phyloP scores from a whole-genome alignment of 352 stramenopile species.

The Phytophthora fragariaefolia region DNA sequence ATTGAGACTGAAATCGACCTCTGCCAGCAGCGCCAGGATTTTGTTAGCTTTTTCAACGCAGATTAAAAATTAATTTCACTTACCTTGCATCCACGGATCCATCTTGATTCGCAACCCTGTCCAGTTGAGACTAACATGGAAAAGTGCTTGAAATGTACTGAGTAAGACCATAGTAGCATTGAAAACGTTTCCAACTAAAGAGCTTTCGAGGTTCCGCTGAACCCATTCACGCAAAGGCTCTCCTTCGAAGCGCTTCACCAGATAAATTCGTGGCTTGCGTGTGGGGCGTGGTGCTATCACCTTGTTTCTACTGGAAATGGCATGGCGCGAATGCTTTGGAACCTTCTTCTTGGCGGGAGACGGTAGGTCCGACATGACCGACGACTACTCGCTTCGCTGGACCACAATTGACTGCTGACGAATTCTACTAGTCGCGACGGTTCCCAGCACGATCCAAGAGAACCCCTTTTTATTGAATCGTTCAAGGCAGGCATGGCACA shows the following conservation, averaged over 20 bases:
- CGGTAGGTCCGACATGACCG: constrained; percentile 22
- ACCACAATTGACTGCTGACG: too few relatives aligned
- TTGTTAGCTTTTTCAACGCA: not conserved
- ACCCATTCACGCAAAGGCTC: constrained; percentile 71
- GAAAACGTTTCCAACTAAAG: constrained; percentile 51
- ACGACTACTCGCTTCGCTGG: constrained; percentile 9
- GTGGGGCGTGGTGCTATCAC: constrained; percentile 16
- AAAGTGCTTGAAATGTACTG: constrained; percentile 69
- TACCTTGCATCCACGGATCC: constrained; percentile 60
- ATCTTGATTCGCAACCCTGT: constrained; percentile 36
- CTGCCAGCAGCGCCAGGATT: too few relatives aligned
- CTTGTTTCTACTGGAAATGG: constrained; percentile 36
- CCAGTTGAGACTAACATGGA: constrained; percentile 77
- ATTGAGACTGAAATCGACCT: constrained; percentile 64
- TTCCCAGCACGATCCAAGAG: not conserved
- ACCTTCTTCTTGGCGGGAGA: constrained; percentile 30
- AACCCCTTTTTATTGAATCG: too few relatives aligned
- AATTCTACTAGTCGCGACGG: constrained; percentile 18
- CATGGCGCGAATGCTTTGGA: constrained; percentile 49
- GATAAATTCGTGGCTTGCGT: constrained; percentile 42
- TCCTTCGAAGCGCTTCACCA: constrained; percentile 43
- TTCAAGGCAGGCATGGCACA: too few relatives aligned
- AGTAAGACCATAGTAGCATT: constrained; percentile 54
- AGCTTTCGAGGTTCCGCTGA: constrained; percentile 78
- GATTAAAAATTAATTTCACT: not conserved